phyloP scores from a whole-genome alignment of 2,329 filamentous ascomycete genomes.

The Pseudocercospora eumusae region DNA sequence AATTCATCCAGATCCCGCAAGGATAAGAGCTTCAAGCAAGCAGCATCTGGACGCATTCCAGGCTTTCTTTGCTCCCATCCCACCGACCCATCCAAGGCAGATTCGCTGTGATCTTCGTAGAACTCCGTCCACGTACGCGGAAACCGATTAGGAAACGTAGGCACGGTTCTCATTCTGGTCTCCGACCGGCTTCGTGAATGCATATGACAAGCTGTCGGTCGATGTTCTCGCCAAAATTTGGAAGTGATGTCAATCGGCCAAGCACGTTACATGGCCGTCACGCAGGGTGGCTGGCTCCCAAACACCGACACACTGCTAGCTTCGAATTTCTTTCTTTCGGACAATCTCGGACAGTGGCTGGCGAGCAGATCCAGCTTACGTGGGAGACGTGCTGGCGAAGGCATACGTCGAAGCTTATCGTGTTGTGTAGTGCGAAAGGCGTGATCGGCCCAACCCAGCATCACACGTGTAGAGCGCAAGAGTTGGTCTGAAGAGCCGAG shows the following conservation, averaged over 20 bases:
- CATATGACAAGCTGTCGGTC: too few relatives aligned
- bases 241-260: not conserved
- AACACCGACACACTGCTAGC: not conserved
- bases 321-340: not conserved
- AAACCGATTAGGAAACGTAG: too few relatives aligned
- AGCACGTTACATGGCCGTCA: not conserved
- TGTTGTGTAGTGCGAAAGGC: not conserved
- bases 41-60: not conserved
- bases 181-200: too few relatives aligned
- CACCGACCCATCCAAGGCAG: too few relatives aligned
- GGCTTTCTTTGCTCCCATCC: too few relatives aligned
- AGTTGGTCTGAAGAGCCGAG: not conserved
- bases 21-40: not conserved
- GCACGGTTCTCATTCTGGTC: too few relatives aligned
- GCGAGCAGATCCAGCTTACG: not conserved
- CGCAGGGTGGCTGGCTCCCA: not conserved
- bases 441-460: conserved; percentile 6
- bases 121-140: too few relatives aligned
- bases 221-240: not conserved
- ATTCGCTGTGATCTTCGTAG: too few relatives aligned
- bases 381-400: not conserved
- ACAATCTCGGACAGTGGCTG: conserved; percentile 2
- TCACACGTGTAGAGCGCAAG: not conserved
- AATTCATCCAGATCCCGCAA: not conserved
- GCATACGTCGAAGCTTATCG: conserved; percentile 6